phyloP scores from a whole-genome alignment of 495 filamentous ascomycete genomes.

The Cenococcum geophilum region DNA sequence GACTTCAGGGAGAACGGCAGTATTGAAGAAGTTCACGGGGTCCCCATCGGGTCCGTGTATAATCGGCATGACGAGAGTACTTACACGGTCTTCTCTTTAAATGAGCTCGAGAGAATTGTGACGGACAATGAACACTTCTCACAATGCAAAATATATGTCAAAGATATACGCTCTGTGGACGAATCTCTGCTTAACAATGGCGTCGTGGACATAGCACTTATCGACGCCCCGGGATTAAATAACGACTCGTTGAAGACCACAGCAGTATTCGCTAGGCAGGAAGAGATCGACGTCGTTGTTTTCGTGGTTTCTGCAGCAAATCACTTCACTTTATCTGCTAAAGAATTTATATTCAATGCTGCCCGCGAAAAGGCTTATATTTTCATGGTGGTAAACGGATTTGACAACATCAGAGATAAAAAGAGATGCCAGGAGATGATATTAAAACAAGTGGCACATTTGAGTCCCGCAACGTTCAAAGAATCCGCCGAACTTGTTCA shows the following conservation, averaged over 20 bases:
- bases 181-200: conserved; percentile 95
- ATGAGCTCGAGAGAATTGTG: conserved; percentile 80
- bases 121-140: conserved; percentile 77
- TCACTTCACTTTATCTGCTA: conserved; percentile 92
- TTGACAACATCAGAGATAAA: conserved; percentile 89
- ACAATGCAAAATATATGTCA: conserved; percentile 96
- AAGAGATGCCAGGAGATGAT: conserved; percentile 82
- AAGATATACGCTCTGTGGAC: conserved; percentile 83
- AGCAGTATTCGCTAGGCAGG: conserved; percentile 90
- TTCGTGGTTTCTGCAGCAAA: conserved; percentile 97
- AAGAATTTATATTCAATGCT: conserved; percentile 92
- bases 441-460: conserved; percentile 71
- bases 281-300: conserved; percentile 98
- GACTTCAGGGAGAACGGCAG: conserved; percentile 85
- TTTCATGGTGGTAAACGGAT: conserved; percentile 98
- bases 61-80: conserved; percentile 88
- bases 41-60: conserved; percentile 65
- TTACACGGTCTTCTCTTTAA: conserved; percentile 75
- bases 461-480: conserved; percentile 88
- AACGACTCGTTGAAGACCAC: conserved; percentile 94
- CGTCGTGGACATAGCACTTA: conserved; percentile 94
- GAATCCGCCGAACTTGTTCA: conserved; percentile 90
- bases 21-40: conserved; percentile 90
- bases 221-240: conserved; percentile 93
- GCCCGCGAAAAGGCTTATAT: conserved; percentile 97